These are phyloP conservation scores for Talaromyces albobiverticillius DNA, from an alignment of 2,329 filamentous ascomycete genomes.

Conservation along the genomic window DNA sequence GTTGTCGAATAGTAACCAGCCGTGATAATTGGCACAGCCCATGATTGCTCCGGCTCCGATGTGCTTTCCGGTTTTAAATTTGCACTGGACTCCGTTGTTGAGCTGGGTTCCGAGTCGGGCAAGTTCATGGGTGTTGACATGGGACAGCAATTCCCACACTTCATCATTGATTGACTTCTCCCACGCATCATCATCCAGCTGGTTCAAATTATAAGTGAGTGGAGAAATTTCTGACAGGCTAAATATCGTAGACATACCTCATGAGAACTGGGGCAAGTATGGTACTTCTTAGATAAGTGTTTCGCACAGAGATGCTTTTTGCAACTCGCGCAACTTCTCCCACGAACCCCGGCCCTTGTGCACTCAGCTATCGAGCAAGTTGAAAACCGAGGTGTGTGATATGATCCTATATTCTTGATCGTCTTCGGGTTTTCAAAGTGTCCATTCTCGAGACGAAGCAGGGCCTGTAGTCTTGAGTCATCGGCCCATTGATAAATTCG, in stretches of 20 bases:
- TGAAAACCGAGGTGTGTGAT: not conserved
- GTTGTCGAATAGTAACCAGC: conserved; percentile 32
- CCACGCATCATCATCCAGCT: not conserved
- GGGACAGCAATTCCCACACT: conserved; percentile 6
- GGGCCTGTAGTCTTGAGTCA: not conserved
- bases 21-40: conserved; percentile 15
- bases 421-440: not conserved
- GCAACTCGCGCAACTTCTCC: conserved; percentile 9
- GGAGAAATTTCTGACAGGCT: not conserved
- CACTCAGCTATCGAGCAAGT: conserved; percentile 12
- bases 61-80: conserved; percentile 11
- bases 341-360: conserved; percentile 6
- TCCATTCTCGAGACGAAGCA: not conserved
- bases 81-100: conserved; percentile 8
- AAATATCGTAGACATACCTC: not conserved
- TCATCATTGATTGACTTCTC: conserved; percentile 12
- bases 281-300: conserved; percentile 7
- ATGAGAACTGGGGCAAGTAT: not conserved
- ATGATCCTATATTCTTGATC: not conserved
- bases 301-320: conserved; percentile 8
- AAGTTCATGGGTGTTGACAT: conserved; percentile 11
- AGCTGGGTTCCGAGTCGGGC: conserved; percentile 3
- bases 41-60: conserved; percentile 4
- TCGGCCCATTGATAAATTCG: conserved; percentile 13
- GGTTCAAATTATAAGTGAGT: not conserved